Conservation (phyloP, 1,139 yeast genomes). For the Blastobotrys buckinghamii region DNA sequence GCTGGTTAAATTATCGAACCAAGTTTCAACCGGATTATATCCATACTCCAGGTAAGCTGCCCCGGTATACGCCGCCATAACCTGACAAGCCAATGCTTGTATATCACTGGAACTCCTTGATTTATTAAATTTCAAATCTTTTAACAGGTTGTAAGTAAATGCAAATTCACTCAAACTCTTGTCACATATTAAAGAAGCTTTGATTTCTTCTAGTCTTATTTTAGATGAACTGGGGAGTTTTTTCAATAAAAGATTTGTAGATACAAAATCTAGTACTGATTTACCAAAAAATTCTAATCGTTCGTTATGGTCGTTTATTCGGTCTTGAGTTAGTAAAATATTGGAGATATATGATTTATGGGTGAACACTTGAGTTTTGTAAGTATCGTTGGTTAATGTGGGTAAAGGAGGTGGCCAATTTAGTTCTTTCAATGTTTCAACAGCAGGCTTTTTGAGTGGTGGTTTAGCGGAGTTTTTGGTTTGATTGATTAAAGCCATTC, state of each 20-base stretch:
- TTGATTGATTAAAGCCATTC: not conserved
- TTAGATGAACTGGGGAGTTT: constrained; percentile 1
- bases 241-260: constrained; percentile 1
- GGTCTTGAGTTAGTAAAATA: not conserved
- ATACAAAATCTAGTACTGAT: constrained; percentile 1
- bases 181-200: not conserved
- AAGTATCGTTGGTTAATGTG: not conserved
- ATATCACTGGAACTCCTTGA: not conserved
- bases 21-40: not conserved
- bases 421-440: not conserved
- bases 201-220: not conserved
- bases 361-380: not conserved
- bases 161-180: constrained; percentile 6
- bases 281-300: constrained; percentile 7
- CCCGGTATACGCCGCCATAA: constrained; percentile 7
- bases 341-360: constrained; percentile 5
- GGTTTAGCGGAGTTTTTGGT: not conserved
- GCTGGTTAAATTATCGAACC: constrained; percentile 3
- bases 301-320: not conserved
- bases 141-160: not conserved
- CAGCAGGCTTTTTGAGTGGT: not conserved
- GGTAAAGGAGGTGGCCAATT: constrained; percentile 11
- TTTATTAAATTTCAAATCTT: not conserved
- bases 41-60: constrained; percentile 6
- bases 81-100: not conserved